phyloP scores from a whole-genome alignment of 441 rosid genomes.

The Isatis lusitanica region DNA sequence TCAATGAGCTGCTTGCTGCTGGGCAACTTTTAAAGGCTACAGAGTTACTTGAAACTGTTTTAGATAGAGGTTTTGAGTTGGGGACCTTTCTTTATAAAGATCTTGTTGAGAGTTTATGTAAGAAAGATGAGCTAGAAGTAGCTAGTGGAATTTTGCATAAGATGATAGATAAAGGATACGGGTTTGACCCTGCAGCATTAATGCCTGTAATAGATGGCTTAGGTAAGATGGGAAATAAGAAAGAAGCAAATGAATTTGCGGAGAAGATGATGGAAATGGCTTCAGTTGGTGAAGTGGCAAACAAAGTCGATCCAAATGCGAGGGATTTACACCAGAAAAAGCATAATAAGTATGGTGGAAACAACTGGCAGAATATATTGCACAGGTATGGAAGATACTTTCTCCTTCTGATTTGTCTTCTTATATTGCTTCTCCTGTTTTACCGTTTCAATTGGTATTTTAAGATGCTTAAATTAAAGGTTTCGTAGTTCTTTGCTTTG shows the following conservation, averaged over 20 bases:
- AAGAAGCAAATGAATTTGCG: slow-evolving; percentile 69
- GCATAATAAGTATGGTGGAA: slow-evolving; percentile 41
- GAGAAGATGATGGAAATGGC: slow-evolving; percentile 89
- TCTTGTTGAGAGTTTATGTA: slow-evolving; percentile 69
- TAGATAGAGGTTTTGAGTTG: slow-evolving; percentile 63
- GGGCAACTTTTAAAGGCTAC: slow-evolving; percentile 66
- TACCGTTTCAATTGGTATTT: background rate
- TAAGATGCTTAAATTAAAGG: background rate
- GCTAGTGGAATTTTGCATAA: slow-evolving; percentile 60
- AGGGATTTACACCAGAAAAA: slow-evolving; percentile 36
- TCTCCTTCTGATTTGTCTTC: background rate
- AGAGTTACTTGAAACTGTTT: slow-evolving; percentile 66
- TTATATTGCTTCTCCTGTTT: background rate
- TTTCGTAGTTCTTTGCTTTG: slow-evolving; percentile 4
- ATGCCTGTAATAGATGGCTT: slow-evolving; percentile 91
- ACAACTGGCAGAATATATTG: slow-evolving; percentile 63
- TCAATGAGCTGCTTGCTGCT: slow-evolving; percentile 73
- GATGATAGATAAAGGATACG: slow-evolving; percentile 70
- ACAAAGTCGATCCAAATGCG: slow-evolving; percentile 42
- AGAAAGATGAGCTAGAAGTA: slow-evolving; percentile 61
- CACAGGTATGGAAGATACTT: slow-evolving; percentile 55
- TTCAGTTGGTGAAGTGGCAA: slow-evolving; percentile 47
- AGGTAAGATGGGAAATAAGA: slow-evolving; percentile 64
- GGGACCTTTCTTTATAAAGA: slow-evolving; percentile 64
- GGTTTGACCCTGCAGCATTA: slow-evolving; percentile 81